Base-by-base conservation (phyloP, 331 rosid species). In the Dryas integrifolia region DNA sequence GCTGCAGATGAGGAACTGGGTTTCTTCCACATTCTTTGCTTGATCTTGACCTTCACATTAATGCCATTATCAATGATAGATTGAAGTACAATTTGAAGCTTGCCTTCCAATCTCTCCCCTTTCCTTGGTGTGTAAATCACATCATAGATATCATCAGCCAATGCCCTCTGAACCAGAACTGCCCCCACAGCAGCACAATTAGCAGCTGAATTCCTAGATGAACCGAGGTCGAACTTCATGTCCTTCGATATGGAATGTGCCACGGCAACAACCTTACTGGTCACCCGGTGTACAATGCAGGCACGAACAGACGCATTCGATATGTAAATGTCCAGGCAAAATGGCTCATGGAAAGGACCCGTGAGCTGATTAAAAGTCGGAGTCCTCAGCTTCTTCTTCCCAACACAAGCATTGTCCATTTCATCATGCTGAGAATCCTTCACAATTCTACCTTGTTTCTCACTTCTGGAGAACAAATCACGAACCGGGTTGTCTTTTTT, bases 201-300 rank as follows among this genome's bases (percentile, higher is more conserved):
- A 48, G 97, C 86, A 69, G 82, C 78, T 39, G 79, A 77, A 39
- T 85, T 86, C 80, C 82, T 89, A 57, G 96, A 88, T 45, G 98
- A 91, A 75, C 77, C 65, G 44, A 91, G 76, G 68, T 91, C 92
- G 56, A 85, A 92, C 70, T 89, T 92, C 85, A 90, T 72, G 60
- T 92, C 96, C 79, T 86, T 90, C 4, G 96, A 89, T 66, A 92
- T 92, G 48, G 92, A 92, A 82, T 92, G 96, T 59, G 96, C 96
- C 80, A 90, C 98, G 48, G 82, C 90, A 68, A 94, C 96, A 24
- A 91, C 97, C 84, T 86, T 89, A 80, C 96, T 94, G 21, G 92
- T 89, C 72, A 65, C 84, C 39, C 96, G 82, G 76, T 94, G 97
- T 76, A 88, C 77, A 58, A 92, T 57, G 58, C 96, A 89, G 30